A percentile compares a stretch with the other conserved stretches of the same genome.
Evolutionary conservation across 1,284 basidiomycete species (phyloP).

Genomic region (Puccinia coronata): DNA sequence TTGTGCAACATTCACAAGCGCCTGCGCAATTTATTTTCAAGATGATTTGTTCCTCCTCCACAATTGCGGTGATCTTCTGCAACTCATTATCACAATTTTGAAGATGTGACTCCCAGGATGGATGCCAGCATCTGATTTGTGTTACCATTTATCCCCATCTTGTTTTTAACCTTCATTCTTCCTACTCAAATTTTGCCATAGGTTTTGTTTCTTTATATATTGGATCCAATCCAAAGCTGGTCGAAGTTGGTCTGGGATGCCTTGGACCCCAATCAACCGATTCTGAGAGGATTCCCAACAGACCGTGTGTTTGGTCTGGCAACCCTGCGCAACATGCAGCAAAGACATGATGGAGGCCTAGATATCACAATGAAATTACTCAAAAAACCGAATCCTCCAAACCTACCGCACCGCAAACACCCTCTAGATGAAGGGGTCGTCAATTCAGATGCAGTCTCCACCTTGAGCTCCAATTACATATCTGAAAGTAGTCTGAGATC

Average conservation of each 20-base stretch:
- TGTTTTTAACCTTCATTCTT: slow-evolving; percentile 28
- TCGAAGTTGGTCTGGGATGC: slow-evolving; percentile 17
- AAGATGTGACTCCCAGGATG: neutral
- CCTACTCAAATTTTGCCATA: slow-evolving; percentile 25
- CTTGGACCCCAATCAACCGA: slow-evolving; percentile 40
- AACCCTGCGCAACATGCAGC: slow-evolving; percentile 31
- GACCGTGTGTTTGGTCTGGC: slow-evolving; percentile 33
- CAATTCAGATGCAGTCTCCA: neutral
- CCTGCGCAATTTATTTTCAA: slow-evolving; percentile 24
- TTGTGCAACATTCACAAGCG: slow-evolving; percentile 38
- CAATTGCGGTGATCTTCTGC: neutral
- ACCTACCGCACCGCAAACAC: neutral
- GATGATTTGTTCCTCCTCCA: slow-evolving; percentile 32
- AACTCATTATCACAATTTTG: neutral
- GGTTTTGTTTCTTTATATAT: slow-evolving; percentile 20
- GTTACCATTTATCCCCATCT: slow-evolving; percentile 16
- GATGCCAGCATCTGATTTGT: slow-evolving; percentile 32
- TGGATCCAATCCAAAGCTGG: slow-evolving; percentile 36
- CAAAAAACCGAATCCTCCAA: neutral
- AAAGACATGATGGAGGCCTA: slow-evolving; percentile 19
- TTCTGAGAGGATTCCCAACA: slow-evolving; percentile 39
- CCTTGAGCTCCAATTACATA: slow-evolving; percentile 1
- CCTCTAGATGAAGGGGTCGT: neutral
- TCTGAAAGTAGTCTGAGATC: neutral
- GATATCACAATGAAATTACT: slow-evolving; percentile 19